phyloP scores from a whole-genome alignment of 2,329 filamentous ascomycete species.

The Rachicladosporium sp. region DNA sequence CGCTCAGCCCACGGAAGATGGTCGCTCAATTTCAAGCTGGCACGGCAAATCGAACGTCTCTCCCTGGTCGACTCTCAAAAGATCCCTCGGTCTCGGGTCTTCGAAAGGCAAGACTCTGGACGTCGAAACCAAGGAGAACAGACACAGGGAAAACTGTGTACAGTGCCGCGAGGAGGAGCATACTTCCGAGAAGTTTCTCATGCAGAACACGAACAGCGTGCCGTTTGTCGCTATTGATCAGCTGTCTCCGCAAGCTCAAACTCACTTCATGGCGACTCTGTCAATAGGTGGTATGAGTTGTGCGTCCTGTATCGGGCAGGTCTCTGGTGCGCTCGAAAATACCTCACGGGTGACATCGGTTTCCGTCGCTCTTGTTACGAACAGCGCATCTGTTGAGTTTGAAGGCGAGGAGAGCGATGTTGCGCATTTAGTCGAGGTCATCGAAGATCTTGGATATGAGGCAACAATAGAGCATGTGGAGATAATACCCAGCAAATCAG shows the following conservation, averaged over 20 bases:
- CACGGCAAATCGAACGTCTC: not conserved
- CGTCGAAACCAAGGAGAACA: no score
- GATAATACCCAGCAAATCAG: no score
- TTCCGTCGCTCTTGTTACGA: constrained; percentile 37
- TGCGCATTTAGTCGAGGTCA: constrained; percentile 33
- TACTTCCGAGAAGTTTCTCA: not conserved
- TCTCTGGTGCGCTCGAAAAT: constrained; percentile 36
- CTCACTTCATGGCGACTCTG: constrained; percentile 25
- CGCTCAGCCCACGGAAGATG: not conserved
- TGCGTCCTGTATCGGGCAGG: constrained; percentile 40
- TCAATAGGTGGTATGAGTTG: constrained; percentile 47
- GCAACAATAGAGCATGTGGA: constrained; percentile 20
- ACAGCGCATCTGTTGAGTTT: constrained; percentile 7
- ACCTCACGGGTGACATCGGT: constrained; percentile 34
- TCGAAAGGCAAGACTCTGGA: constrained; percentile 1
- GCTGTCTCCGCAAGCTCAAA: constrained; percentile 29
- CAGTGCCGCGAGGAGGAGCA: no score
- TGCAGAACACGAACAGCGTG: constrained; percentile 54
- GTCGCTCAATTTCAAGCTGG: no score
- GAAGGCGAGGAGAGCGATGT: constrained; percentile 25
- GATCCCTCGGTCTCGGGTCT: constrained; percentile 10
- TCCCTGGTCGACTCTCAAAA: constrained; percentile 5
- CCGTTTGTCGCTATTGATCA: constrained; percentile 59
- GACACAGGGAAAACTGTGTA: no score
- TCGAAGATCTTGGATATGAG: constrained; percentile 36